Conservation (phyloP, 2,329 filamentous ascomycete genomes). For the Aspergillus persii region DNA sequence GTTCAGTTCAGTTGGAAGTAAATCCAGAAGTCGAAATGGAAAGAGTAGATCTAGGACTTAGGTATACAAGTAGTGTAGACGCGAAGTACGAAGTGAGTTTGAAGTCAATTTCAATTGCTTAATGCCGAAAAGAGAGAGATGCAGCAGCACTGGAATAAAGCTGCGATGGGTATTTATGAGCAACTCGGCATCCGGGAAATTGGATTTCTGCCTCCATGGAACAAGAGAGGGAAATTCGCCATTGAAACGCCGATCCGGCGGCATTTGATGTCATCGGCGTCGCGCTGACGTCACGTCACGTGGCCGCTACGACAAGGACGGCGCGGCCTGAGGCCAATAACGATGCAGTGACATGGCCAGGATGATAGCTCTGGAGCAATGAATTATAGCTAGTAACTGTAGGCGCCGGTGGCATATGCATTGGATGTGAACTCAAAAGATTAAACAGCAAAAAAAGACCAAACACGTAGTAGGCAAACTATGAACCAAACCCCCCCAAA, state of each 20-base stretch:
- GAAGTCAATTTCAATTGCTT: not conserved
- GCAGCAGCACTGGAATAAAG: not conserved
- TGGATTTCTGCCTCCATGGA: not conserved
- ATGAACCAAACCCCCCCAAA: not conserved
- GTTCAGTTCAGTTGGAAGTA: not conserved
- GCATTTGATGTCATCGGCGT: not conserved
- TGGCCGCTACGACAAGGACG: not conserved
- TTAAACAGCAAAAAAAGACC: not conserved
- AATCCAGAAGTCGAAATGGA: not conserved
- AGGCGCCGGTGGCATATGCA: not conserved
- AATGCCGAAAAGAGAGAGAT: not conserved
- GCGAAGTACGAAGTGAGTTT: not conserved
- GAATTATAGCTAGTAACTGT: not conserved
- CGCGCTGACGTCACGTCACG: conserved; percentile 22
- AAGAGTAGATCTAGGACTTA: not conserved
- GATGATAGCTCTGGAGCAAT: no score
- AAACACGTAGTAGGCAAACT: not conserved
- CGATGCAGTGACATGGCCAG: no score
- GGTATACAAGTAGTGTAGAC: not conserved
- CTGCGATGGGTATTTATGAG: not conserved
- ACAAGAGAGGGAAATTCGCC: not conserved
- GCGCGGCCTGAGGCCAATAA: no score
- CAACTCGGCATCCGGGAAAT: not conserved
- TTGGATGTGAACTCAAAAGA: not conserved
- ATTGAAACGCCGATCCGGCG: not conserved